Evolutionary conservation across 2,329 filamentous ascomycete genomes (phyloP).

Genomic region (Sporothrix globosa): DNA sequence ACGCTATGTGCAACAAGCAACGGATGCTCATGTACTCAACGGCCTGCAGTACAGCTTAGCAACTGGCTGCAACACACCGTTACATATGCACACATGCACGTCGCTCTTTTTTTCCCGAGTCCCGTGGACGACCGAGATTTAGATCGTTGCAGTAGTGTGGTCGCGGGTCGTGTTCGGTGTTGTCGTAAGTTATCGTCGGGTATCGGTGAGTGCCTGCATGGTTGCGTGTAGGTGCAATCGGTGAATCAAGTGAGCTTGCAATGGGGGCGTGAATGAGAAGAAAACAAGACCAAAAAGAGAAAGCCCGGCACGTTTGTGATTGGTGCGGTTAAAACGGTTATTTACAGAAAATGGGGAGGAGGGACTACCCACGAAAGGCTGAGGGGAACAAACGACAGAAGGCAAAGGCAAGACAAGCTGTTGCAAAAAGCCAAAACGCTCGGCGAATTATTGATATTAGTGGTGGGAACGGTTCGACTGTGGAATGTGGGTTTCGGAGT

Average conservation of each 20-base stretch:
- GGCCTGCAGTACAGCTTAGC: too few relatives aligned
- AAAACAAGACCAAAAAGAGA: too few relatives aligned
- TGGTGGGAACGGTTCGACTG: background rate
- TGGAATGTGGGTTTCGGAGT: background rate
- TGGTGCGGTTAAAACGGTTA: conserved; percentile 42
- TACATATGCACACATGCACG: background rate
- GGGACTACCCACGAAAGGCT: background rate
- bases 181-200: background rate
- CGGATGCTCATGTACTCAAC: too few relatives aligned
- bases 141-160: background rate
- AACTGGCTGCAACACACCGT: background rate
- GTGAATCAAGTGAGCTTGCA: background rate
- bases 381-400: background rate
- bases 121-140: background rate
- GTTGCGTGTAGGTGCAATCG: too few relatives aligned
- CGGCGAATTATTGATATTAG: conserved; percentile 1
- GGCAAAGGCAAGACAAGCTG: background rate
- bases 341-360: conserved; percentile 5
- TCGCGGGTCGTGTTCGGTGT: background rate
- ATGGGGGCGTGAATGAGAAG: background rate
- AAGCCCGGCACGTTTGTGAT: conserved; percentile 34
- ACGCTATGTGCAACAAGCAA: too few relatives aligned
- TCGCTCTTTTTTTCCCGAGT: conserved; percentile 16
- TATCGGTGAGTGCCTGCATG: background rate
- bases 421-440: conserved; percentile 8